Evolutionary conservation across 345 rosid species (phyloP).

Genomic region (Turritis glabra): DNA sequence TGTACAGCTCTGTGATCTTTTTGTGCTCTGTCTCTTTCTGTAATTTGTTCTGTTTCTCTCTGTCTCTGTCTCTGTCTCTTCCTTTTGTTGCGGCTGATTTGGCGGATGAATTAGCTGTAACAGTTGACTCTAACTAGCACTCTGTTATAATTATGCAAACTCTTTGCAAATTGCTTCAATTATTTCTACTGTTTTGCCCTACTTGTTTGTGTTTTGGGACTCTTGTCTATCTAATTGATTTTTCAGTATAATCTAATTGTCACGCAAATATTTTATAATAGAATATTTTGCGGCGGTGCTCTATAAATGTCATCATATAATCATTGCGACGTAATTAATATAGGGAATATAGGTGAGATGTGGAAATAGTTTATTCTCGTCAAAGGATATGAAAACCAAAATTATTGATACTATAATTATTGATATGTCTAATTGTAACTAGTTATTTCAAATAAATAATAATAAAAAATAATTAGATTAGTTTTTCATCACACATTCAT

Average conservation of each 20-base stretch:
- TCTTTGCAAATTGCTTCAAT: conserved; percentile 16
- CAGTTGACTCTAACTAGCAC: conserved; percentile 26
- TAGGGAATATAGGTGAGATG: conserved; percentile 12
- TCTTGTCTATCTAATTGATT: background rate
- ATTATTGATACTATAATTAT: background rate
- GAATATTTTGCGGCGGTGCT: conserved; percentile 32
- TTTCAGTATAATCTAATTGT: background rate
- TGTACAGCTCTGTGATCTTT: conserved; percentile 26
- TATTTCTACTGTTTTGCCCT: background rate
- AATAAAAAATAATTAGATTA: background rate
- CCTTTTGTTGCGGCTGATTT: conserved; percentile 35
- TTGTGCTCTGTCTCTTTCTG: conserved; percentile 30
- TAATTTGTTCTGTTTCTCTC: conserved; percentile 20
- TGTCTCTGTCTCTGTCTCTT: conserved; percentile 25
- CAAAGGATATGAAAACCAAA: conserved; percentile 18
- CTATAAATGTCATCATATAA: conserved; percentile 28
- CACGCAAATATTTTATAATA: background rate
- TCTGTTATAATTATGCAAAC: background rate
- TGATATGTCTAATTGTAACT: background rate
- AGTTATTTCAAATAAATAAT: no score
- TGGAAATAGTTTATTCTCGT: conserved; percentile 12
- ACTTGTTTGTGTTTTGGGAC: background rate
- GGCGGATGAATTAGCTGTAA: conserved; percentile 31
- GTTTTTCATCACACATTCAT: background rate
- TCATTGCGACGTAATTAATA: conserved; percentile 10